phyloP scores from a whole-genome alignment of 345 rosid species.

The Arabis alpina region DNA sequence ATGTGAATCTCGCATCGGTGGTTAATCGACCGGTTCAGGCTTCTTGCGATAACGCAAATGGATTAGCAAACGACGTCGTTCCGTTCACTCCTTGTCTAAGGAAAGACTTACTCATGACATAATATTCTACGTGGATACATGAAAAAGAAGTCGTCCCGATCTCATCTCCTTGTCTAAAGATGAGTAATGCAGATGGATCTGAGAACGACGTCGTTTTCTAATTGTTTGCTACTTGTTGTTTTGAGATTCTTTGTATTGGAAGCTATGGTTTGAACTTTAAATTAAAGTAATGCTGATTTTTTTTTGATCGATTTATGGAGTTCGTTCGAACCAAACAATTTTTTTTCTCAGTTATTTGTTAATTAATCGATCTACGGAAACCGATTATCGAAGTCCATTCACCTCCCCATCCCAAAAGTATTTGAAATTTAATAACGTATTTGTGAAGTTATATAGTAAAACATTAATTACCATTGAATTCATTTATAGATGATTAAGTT shows the following conservation, averaged over 20 bases:
- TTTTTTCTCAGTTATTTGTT: background rate
- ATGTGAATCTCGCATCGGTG: slow-evolving; percentile 54
- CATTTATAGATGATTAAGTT: too few species aligned
- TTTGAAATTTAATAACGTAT: too few species aligned
- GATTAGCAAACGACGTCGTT: slow-evolving; percentile 34
- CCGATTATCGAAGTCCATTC: too few species aligned
- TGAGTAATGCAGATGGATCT: slow-evolving; percentile 9
- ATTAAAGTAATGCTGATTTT: too few species aligned
- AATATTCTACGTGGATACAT: background rate
- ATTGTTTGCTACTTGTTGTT: background rate
- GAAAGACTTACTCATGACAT: background rate
- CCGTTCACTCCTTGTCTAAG: slow-evolving; percentile 37
- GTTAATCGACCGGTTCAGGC: slow-evolving; percentile 27
- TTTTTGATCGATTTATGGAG: too few species aligned
- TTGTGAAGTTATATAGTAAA: too few species aligned
- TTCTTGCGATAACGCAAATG: slow-evolving; percentile 37
- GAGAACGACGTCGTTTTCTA: slow-evolving; percentile 17
- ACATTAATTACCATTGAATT: too few species aligned
- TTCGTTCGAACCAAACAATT: background rate
- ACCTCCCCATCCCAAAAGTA: too few species aligned
- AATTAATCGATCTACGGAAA: too few species aligned
- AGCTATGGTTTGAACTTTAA: too few species aligned
- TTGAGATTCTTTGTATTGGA: too few species aligned
- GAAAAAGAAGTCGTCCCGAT: slow-evolving; percentile 4
- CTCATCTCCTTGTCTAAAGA: background rate